Evolutionary conservation across 225 moss, liverwort and hornwort genomes (phyloP), one percentile per base, ranked within the genome.

Genomic region (Rhytidiadelphus loreus): DNA sequence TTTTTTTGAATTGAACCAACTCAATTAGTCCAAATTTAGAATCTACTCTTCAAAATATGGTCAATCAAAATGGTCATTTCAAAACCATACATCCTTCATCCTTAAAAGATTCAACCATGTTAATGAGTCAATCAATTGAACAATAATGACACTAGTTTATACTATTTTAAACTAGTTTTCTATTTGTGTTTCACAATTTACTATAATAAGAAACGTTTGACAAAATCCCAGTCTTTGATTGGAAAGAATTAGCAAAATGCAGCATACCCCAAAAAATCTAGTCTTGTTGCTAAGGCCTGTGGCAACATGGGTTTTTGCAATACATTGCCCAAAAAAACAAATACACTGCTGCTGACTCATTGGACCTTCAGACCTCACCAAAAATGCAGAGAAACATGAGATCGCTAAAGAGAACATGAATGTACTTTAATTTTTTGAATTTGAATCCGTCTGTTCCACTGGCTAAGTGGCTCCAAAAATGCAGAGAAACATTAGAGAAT

Each of bases 1-100:
- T 23, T n/a, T 23, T 13, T 68, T 23, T 13, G 2, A 1, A 68
- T n/a, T 68, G 4, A 23, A 0, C 23, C 0, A 0, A 23, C 2
- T 68, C n/a, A n/a, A 68, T 23, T n/a, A 68, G 6, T 68, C n/a
- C 12, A 21, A 7, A 50, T 12, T n/a, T 22, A 7, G 39, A 68
- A 0, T 68, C 7, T 39, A 22, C 7, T n/a, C 23, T n/a, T 13
- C 5, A 41, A 8, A 25, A 41, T 5, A 70, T 13, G 8, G 24
- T 24, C 70, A 70, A 70, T 69, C 13, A 69, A 39, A 69, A 7
- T 69, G 23, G 39, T 68, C 12, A 39, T 4, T 39, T 22, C 22
- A n/a, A n/a, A 68, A 68, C 12, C 6, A 39, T 23, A 69, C 24
- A 39, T 24, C 8, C 5, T 5, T 37, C 11, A 3, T 37, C 35